Conservation (phyloP, 768 basidiomycete genomes). For the Mycena vitilis region DNA sequence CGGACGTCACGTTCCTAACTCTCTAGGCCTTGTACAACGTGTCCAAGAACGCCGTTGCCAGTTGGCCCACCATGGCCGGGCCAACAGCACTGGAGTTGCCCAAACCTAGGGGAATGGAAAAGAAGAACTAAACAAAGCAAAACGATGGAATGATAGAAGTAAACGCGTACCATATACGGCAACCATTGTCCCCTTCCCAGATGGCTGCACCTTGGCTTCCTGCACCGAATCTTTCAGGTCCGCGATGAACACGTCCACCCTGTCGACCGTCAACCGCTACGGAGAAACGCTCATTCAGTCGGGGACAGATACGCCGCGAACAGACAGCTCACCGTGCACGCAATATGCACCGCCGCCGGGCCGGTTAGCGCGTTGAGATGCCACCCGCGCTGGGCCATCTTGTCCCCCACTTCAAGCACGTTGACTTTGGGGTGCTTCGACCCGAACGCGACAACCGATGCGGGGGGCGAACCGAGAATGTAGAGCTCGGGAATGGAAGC, state of each 20-base stretch:
- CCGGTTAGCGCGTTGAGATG: slow-evolving; percentile 86
- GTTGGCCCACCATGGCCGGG: slow-evolving; percentile 79
- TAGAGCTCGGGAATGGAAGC: slow-evolving; percentile 84
- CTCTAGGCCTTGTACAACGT: slow-evolving; percentile 79
- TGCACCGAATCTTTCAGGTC: slow-evolving; percentile 85
- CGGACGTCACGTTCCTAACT: too few relatives aligned
- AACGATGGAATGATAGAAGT: slow-evolving; percentile 28
- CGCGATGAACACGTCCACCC: slow-evolving; percentile 81
- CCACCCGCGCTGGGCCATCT: slow-evolving; percentile 89
- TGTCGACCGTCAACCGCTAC: slow-evolving; percentile 83
- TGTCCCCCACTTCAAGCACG: slow-evolving; percentile 91
- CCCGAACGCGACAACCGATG: slow-evolving; percentile 91
- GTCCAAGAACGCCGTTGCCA: slow-evolving; percentile 87
- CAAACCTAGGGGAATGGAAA: slow-evolving; percentile 61
- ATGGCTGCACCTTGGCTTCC: slow-evolving; percentile 73
- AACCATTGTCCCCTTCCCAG: slow-evolving; percentile 89
- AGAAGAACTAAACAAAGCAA: background rate
- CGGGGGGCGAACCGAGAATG: slow-evolving; percentile 89
- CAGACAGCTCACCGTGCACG: slow-evolving; percentile 81
- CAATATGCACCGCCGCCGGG: slow-evolving; percentile 91
- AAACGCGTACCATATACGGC: slow-evolving; percentile 81
- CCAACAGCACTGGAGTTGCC: slow-evolving; percentile 87
- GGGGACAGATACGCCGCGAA: background rate
- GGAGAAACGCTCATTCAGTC: slow-evolving; percentile 23
- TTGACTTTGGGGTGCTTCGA: slow-evolving; percentile 71